phyloP scores from a whole-genome alignment of 192 early-diverging fungal species.

The Rhizoclosmatium sp. region DNA sequence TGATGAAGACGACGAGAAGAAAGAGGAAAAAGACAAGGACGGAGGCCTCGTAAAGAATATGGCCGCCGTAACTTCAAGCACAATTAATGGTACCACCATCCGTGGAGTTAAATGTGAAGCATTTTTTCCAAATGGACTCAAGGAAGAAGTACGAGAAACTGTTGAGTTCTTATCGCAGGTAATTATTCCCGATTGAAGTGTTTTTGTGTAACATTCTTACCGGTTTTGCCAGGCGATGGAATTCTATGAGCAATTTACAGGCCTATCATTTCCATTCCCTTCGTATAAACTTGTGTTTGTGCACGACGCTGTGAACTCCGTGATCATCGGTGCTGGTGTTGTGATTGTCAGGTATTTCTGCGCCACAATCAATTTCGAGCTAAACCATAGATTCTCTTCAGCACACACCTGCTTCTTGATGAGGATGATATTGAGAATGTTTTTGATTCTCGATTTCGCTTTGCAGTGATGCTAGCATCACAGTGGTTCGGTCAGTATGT shows the following conservation, averaged over 20 bases:
- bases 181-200: conserved; percentile 6
- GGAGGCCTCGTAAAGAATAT: background rate
- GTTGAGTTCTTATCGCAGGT: conserved; percentile 67
- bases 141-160: conserved; percentile 69
- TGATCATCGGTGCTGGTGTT: conserved; percentile 80
- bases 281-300: conserved; percentile 89
- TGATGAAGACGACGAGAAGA: conserved; percentile 32
- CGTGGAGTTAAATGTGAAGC: conserved; percentile 60
- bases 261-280: conserved; percentile 80
- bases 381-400: conserved; percentile 1
- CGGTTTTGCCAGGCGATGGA: conserved; percentile 69
- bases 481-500: conserved; percentile 98
- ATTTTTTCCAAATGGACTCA: conserved; percentile 71
- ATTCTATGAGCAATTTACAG: conserved; percentile 87
- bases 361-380: background rate
- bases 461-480: conserved; percentile 76
- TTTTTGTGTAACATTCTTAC: conserved; percentile 6
- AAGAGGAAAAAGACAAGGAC: conserved; percentile 20
- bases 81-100: conserved; percentile 4
- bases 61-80: background rate
- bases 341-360: conserved; percentile 68
- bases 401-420: conserved; percentile 71
- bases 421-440: conserved; percentile 85
- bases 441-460: conserved; percentile 77
- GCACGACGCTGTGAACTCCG: conserved; percentile 73